Evolutionary conservation across 208 protist genomes (phyloP).

Genomic region (Willaertia magna): DNA sequence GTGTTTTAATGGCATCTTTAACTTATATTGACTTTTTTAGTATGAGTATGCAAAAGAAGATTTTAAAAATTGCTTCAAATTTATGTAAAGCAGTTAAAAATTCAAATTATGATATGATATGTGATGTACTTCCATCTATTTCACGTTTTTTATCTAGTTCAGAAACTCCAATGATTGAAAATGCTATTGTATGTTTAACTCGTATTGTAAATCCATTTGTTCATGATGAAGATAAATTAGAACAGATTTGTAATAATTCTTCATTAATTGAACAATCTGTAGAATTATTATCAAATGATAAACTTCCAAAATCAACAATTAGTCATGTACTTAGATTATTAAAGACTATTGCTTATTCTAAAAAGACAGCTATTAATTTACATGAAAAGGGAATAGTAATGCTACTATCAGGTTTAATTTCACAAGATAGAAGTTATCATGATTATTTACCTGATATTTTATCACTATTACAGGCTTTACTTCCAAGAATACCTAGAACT

Average conservation of each 20-base stretch:
- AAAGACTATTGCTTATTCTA: background rate
- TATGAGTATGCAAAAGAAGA: constrained; percentile 61
- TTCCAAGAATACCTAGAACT: background rate
- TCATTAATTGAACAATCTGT: background rate
- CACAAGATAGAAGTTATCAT: background rate
- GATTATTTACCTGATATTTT: background rate
- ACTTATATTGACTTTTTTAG: constrained; percentile 82
- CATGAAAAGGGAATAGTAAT: background rate
- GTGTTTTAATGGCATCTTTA: constrained; percentile 62
- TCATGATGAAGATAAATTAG: background rate
- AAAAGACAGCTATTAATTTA: background rate
- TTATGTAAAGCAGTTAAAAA: constrained; percentile 48
- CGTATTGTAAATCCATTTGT: constrained; percentile 31
- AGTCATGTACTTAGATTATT: background rate
- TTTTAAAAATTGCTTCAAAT: constrained; percentile 52
- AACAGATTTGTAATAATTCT: background rate
- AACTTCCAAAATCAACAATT: background rate
- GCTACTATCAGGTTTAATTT: background rate
- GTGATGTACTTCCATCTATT: constrained; percentile 49
- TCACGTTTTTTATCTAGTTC: constrained; percentile 43
- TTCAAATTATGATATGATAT: constrained; percentile 40
- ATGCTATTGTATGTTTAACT: constrained; percentile 42
- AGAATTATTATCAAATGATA: background rate
- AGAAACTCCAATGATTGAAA: constrained; percentile 54
- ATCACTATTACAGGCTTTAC: background rate